phyloP scores from a whole-genome alignment of 306 rosid species.

The Acacia melanoxylon region DNA sequence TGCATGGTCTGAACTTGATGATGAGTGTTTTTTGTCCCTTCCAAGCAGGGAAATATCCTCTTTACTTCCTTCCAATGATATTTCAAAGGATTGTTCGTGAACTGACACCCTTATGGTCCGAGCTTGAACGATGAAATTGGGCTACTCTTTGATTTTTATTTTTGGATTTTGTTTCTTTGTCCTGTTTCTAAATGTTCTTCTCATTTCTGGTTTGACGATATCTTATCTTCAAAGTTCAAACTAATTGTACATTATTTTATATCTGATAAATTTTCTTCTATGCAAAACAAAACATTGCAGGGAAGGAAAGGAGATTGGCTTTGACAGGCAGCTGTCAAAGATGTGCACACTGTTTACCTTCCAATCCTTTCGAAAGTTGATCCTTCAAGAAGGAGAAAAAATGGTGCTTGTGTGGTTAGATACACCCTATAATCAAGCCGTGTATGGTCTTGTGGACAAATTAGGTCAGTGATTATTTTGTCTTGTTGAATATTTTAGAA shows the following conservation, averaged over 20 bases:
- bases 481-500: neutral
- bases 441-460: constrained; percentile 89
- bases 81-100: neutral
- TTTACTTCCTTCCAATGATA: neutral
- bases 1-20: neutral
- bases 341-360: constrained; percentile 83
- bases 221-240: neutral
- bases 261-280: neutral
- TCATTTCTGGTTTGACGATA: neutral
- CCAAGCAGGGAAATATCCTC: neutral
- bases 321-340: constrained; percentile 76
- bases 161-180: neutral
- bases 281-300: constrained; percentile 42
- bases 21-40: neutral
- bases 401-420: constrained; percentile 93
- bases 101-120: neutral
- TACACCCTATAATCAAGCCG: constrained; percentile 94
- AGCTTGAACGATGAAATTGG: neutral
- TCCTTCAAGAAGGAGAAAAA: constrained; percentile 99
- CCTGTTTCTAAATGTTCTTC: neutral
- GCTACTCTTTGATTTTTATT: neutral
- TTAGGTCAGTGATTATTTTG: constrained; percentile 52
- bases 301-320: constrained; percentile 49
- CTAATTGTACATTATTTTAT: neutral
- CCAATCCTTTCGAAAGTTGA: constrained; percentile 81